These are phyloP conservation scores for Paecilomyces sp. DNA, from an alignment of 2,329 filamentous ascomycete species.

Conservation along the genomic window DNA sequence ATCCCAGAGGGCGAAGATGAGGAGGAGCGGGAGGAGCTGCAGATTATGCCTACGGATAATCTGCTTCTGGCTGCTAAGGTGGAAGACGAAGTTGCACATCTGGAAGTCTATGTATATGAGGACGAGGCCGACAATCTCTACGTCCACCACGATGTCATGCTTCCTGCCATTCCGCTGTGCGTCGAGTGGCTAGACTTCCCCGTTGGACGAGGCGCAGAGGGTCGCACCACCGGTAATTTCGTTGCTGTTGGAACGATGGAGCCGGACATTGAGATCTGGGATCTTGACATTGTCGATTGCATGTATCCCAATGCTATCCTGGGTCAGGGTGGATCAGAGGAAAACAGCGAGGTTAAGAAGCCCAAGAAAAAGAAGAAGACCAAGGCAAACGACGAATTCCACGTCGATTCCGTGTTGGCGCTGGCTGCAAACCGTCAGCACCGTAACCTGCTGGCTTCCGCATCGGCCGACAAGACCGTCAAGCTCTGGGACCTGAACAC, in stretches of 20 bases:
- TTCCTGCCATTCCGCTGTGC: constrained; percentile 90
- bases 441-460: constrained; percentile 87
- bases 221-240: constrained; percentile 72
- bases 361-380: constrained; percentile 91
- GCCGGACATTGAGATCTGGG: constrained; percentile 97
- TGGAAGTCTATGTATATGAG: constrained; percentile 97
- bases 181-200: constrained; percentile 93
- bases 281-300: constrained; percentile 89
- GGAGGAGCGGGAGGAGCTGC: constrained; percentile 86
- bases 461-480: constrained; percentile 92
- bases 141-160: constrained; percentile 98
- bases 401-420: constrained; percentile 87
- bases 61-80: constrained; percentile 86
- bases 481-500: constrained; percentile 98
- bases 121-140: constrained; percentile 94
- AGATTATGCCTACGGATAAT: constrained; percentile 89
- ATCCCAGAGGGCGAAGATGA: constrained; percentile 73
- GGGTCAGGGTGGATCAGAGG: constrained; percentile 58
- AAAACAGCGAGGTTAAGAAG: constrained; percentile 45
- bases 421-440: constrained; percentile 89
- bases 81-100: constrained; percentile 91
- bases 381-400: constrained; percentile 84
- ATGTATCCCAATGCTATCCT: constrained; percentile 98
- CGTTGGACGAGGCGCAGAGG: constrained; percentile 64
- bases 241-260: constrained; percentile 96